A percentile compares a stretch with the other conserved stretches of the same genome.
Conservation (phyloP, 2,329 filamentous ascomycete species). For the Sclerotiophoma versabilis region DNA sequence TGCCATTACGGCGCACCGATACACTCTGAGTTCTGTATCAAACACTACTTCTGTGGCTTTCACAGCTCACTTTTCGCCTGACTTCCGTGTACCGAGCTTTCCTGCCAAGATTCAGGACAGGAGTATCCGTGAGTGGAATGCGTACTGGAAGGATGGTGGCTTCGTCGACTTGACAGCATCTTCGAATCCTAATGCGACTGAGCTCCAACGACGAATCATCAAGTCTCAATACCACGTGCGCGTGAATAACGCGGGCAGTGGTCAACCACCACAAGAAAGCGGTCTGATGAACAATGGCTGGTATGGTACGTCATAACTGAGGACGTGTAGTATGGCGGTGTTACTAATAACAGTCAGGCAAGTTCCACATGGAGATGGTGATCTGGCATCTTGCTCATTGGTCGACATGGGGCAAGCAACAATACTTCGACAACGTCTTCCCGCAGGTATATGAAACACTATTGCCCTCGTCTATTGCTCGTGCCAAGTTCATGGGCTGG, state of each 20-base stretch:
- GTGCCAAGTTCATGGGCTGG: conserved; percentile 48
- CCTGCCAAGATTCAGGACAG: conserved; percentile 34
- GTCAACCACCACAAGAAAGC: conserved; percentile 56
- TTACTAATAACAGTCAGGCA: conserved; percentile 33
- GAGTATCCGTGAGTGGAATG: conserved; percentile 54
- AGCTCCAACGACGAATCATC: conserved; percentile 60
- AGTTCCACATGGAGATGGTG: conserved; percentile 62
- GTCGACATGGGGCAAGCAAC: conserved; percentile 56
- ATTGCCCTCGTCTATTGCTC: conserved; percentile 43
- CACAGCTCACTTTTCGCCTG: conserved; percentile 34
- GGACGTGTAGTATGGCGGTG: neutral
- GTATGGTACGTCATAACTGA: conserved; percentile 54
- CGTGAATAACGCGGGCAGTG: conserved; percentile 59
- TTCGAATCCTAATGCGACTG: conserved; percentile 52
- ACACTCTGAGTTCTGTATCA: conserved; percentile 18
- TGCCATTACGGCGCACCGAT: conserved; percentile 44
- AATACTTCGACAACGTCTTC: conserved; percentile 54
- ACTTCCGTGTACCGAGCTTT: conserved; percentile 31
- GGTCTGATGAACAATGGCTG: conserved; percentile 61
- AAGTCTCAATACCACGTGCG: conserved; percentile 61
- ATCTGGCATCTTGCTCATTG: conserved; percentile 62
- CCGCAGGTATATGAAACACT: conserved; percentile 57
- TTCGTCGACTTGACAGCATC: conserved; percentile 59
- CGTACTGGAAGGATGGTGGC: conserved; percentile 58
- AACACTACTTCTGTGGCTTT: conserved; percentile 22